A percentile compares a stretch with the other conserved stretches of the same genome.
Conservation (phyloP, 306 rosid species). For the Dalbergia cultrata region DNA sequence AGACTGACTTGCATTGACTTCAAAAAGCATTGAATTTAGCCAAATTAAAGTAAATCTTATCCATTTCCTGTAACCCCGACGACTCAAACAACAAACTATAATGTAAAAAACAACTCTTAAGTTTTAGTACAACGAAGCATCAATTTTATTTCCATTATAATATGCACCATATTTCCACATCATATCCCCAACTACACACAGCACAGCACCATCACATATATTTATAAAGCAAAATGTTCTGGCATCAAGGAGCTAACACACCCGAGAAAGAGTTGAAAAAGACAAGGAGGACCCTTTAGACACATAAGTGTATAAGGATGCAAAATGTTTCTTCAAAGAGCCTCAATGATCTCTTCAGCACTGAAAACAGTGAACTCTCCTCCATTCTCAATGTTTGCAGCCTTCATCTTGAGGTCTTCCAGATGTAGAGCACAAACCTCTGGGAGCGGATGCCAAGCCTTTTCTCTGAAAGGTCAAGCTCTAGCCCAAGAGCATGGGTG, state of each 20-base stretch:
- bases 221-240: constrained; percentile 21
- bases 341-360: too few species aligned
- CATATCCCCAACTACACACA: constrained; percentile 23
- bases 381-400: too few species aligned
- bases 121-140: background rate
- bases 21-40: too few species aligned
- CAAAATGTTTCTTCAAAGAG: too few species aligned
- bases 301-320: too few species aligned
- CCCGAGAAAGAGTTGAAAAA: background rate
- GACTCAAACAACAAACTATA: too few species aligned
- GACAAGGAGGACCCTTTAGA: too few species aligned
- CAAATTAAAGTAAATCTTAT: too few species aligned
- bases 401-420: too few species aligned
- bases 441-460: constrained; percentile 84
- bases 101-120: background rate
- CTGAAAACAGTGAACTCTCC: too few species aligned
- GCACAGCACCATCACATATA: constrained; percentile 17
- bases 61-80: too few species aligned
- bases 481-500: constrained; percentile 81
- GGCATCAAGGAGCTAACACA: background rate
- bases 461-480: constrained; percentile 83
- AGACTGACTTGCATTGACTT: too few species aligned
- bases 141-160: constrained; percentile 39
- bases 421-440: constrained; percentile 87
- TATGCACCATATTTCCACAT: constrained; percentile 13